Evolutionary conservation across 2,329 filamentous ascomycete genomes (phyloP).

Genomic region (Phaeosphaeria sp.): DNA sequence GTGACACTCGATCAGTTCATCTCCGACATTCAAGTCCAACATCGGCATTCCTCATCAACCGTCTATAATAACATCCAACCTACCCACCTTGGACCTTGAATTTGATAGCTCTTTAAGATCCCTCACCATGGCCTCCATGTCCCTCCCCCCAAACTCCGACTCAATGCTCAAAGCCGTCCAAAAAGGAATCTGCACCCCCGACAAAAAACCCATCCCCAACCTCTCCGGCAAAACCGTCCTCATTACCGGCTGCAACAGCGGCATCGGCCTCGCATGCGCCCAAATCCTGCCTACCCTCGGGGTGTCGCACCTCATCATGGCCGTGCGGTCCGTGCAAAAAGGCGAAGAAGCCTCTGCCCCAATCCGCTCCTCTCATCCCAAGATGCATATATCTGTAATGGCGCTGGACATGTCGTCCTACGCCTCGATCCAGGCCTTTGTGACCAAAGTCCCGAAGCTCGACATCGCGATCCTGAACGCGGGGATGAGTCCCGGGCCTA

Average conservation of each 20-base stretch:
- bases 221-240: slow-evolving; percentile 10
- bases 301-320: slow-evolving; percentile 35
- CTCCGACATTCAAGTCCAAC: no score
- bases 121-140: background rate
- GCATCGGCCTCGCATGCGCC: slow-evolving; percentile 34
- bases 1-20: no score
- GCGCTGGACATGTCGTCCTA: slow-evolving; percentile 33
- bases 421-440: slow-evolving; percentile 30
- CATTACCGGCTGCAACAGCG: slow-evolving; percentile 44
- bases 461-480: slow-evolving; percentile 47
- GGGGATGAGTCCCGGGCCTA: slow-evolving; percentile 21
- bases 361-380: slow-evolving; percentile 15
- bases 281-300: slow-evolving; percentile 28
- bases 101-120: no score
- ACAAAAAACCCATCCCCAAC: background rate
- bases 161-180: background rate
- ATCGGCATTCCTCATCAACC: no score
- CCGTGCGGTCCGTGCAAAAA: slow-evolving; percentile 31
- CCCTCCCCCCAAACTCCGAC: background rate
- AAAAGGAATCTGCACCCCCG: background rate
- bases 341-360: slow-evolving; percentile 34
- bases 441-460: slow-evolving; percentile 12
- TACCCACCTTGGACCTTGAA: no score
- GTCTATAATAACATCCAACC: no score
- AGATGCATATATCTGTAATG: slow-evolving; percentile 33